Evolutionary conservation across 2,329 filamentous ascomycete genomes (phyloP).

Genomic region (Fusarium chuoi): DNA sequence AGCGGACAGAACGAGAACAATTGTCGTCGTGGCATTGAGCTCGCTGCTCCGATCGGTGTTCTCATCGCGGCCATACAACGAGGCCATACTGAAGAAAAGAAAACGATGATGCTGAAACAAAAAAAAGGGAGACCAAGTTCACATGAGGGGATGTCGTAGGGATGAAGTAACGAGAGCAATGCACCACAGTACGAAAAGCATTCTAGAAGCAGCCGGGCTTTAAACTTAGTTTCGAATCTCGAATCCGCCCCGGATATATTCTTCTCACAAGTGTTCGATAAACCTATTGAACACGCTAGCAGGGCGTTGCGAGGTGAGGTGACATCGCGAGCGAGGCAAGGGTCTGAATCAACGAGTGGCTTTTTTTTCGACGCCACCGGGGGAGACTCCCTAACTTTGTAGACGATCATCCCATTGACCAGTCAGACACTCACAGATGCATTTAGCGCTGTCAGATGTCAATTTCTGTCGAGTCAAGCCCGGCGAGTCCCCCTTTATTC

Average conservation of each 20-base stretch:
- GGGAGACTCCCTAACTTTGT: background rate
- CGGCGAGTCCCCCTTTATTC: background rate
- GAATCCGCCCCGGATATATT: background rate
- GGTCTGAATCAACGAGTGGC: background rate
- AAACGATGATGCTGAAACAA: background rate
- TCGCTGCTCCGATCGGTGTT: constrained; percentile 10
- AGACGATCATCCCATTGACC: background rate
- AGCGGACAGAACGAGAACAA: constrained; percentile 1
- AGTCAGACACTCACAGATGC: background rate
- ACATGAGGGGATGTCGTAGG: background rate
- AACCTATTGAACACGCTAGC: background rate
- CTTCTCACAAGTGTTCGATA: background rate
- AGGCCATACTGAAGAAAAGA: background rate
- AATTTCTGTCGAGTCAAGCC: background rate
- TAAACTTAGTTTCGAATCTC: background rate
- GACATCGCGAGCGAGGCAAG: background rate
- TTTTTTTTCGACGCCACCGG: background rate
- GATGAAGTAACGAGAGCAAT: background rate
- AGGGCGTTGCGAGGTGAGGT: background rate
- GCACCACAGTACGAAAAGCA: background rate
- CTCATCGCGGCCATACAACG: background rate
- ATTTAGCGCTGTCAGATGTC: background rate
- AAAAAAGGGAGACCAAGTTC: background rate
- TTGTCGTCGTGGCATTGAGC: constrained; percentile 9
- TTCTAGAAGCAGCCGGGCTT: background rate